phyloP scores from a whole-genome alignment of 23 red algal genomes.

The Agarophyton chilense region DNA sequence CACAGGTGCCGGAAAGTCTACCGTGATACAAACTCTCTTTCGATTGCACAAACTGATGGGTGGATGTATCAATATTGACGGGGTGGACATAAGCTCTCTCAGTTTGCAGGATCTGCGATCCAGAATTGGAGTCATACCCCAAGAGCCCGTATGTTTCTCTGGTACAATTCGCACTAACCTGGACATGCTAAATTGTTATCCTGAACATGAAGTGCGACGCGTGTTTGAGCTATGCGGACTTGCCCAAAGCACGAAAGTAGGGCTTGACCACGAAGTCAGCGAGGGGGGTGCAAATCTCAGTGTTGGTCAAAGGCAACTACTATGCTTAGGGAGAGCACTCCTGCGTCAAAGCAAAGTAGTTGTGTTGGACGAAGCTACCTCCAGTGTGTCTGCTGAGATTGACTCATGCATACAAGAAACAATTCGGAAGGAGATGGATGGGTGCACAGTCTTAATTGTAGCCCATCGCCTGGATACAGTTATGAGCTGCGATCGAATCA shows the following conservation, averaged over 20 bases:
- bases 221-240: constrained; percentile 41
- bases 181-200: constrained; percentile 58
- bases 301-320: constrained; percentile 87
- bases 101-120: constrained; percentile 77
- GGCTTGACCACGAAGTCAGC: constrained; percentile 67
- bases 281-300: constrained; percentile 78
- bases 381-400: constrained; percentile 69
- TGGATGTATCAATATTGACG: constrained; percentile 84
- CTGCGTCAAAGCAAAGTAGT: constrained; percentile 67
- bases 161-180: constrained; percentile 89
- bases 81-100: constrained; percentile 73
- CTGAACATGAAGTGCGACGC: constrained; percentile 67
- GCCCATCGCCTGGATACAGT: constrained; percentile 93
- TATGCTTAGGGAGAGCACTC: constrained; percentile 85
- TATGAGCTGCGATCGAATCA: constrained; percentile 69
- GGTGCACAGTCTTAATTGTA: constrained; percentile 77
- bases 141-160: constrained; percentile 81
- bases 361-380: constrained; percentile 93
- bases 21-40: constrained; percentile 71
- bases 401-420: constrained; percentile 79
- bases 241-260: background rate
- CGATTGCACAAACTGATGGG: constrained; percentile 62
- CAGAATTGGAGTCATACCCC: constrained; percentile 77
- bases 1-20: constrained; percentile 94
- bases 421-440: constrained; percentile 60